These are phyloP conservation scores for Podaxis carcinomalis DNA, from an alignment of 768 basidiomycete species.

Conservation along the genomic window DNA sequence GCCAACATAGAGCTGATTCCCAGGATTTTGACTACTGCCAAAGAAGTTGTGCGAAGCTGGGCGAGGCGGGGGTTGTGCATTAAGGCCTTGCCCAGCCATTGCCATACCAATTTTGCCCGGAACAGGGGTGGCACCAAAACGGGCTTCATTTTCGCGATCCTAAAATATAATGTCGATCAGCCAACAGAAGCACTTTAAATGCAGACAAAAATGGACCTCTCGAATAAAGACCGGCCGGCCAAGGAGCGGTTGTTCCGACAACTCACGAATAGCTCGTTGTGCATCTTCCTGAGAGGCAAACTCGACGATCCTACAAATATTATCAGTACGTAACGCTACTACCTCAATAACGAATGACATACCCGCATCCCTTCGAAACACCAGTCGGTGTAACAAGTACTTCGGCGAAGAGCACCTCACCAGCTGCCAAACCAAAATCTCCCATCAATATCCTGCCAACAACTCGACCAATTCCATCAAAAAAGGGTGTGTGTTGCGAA, in stretches of 20 bases:
- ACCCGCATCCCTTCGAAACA: slow-evolving; percentile 99
- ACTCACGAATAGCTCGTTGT: slow-evolving; percentile 83
- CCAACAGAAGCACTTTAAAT: background rate
- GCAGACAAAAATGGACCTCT: slow-evolving; percentile 56
- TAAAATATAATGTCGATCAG: slow-evolving; percentile 27
- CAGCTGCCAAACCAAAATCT: slow-evolving; percentile 92
- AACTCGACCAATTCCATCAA: slow-evolving; percentile 51
- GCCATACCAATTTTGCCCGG: slow-evolving; percentile 96
- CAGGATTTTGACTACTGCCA: slow-evolving; percentile 59
- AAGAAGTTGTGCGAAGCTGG: slow-evolving; percentile 79
- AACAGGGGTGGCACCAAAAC: slow-evolving; percentile 93
- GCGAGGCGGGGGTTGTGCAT: slow-evolving; percentile 78
- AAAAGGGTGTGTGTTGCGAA: slow-evolving; percentile 30
- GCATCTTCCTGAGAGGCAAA: slow-evolving; percentile 87
- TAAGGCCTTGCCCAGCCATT: slow-evolving; percentile 86
- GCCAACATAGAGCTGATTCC: slow-evolving; percentile 90
- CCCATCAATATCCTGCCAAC: slow-evolving; percentile 87
- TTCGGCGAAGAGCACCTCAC: slow-evolving; percentile 99
- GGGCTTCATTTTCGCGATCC: slow-evolving; percentile 96
- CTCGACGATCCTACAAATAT: slow-evolving; percentile 78
- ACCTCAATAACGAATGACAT: slow-evolving; percentile 30
- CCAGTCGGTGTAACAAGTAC: slow-evolving; percentile 95
- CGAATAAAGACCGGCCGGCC: slow-evolving; percentile 96
- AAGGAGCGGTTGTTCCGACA: slow-evolving; percentile 86
- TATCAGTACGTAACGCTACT: slow-evolving; percentile 14